Base-by-base conservation (phyloP, 495 filamentous ascomycete genomes). In the Talaromyces borbonicus region DNA sequence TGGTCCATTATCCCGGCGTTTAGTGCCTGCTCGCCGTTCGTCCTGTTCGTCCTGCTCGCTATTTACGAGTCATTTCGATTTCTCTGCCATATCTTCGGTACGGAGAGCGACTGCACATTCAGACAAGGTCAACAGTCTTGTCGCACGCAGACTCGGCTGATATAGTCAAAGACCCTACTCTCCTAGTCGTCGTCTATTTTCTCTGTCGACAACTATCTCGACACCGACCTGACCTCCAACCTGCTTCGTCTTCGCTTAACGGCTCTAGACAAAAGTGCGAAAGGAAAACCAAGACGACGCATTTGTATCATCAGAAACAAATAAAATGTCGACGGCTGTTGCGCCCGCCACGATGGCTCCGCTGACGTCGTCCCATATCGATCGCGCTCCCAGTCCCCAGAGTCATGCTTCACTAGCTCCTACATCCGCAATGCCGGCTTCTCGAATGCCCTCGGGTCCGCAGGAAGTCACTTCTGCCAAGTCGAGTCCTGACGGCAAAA, bases 261-360 rank as follows among this genome's bases (percentile, higher is more conserved):
- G n/a, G n/a, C n/a, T n/a, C n/a, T n/a, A n/a, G n/a, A n/a, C n/a
- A n/a, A n/a, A n/a, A n/a, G n/a, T n/a, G n/a, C n/a, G n/a, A n/a
- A n/a, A n/a, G n/a, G n/a, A n/a, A n/a, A n/a, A n/a, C n/a, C n/a
- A n/a, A n/a, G n/a, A n/a, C n/a, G n/a, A n/a, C n/a, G n/a, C n/a
- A n/a, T n/a, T n/a, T n/a, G 33, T 37, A 16, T 6, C 16, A 37
- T 37, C 33, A 11, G 18, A 8, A 37, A 31, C 16, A 29, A 18
- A 29, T 48, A 58, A 46, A 51, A 76, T 76, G 73, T 75, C 71
- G 39, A 76, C 71, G 47, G 71, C 69, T 19, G 69, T 76, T 53
- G 72, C 72, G 52, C 61, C 70, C 56, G 69, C 63, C 33, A 54
- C 65, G 36, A 58, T 66, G 30, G 64, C 67, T 39, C 63, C 71